Evolutionary conservation across 495 filamentous ascomycete species (phyloP).

Genomic region (Cudoniella acicularis): DNA sequence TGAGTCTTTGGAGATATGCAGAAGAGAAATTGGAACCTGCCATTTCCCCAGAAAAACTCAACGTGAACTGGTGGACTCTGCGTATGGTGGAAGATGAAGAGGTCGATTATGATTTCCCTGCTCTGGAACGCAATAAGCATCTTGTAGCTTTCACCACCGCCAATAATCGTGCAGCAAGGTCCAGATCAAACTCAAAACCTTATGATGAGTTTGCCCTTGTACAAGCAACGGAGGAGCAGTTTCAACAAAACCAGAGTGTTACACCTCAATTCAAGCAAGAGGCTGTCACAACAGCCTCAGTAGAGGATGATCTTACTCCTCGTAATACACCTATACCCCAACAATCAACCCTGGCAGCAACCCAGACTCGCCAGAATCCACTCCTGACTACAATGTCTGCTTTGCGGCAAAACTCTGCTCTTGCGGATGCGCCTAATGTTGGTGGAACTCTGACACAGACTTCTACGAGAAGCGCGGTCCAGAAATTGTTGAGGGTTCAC

Average conservation of each 20-base stretch:
- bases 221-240: conserved; percentile 71
- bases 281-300: conserved; percentile 39
- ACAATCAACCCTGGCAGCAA: conserved; percentile 24
- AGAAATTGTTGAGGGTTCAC: conserved; percentile 71
- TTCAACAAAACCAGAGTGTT: conserved; percentile 68
- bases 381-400: conserved; percentile 49
- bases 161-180: conserved; percentile 68
- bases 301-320: conserved; percentile 33
- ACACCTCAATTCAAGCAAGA: conserved; percentile 70
- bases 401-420: conserved; percentile 49
- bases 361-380: conserved; percentile 40
- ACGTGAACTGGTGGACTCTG: conserved; percentile 88
- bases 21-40: conserved; percentile 75
- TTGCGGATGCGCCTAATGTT: conserved; percentile 60
- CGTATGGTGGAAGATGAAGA: conserved; percentile 93
- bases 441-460: conserved; percentile 49
- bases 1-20: conserved; percentile 81
- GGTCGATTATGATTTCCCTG: conserved; percentile 92
- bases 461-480: conserved; percentile 67
- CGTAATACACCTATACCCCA: conserved; percentile 43
- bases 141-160: conserved; percentile 87
- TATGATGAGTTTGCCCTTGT: conserved; percentile 94
- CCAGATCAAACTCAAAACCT: conserved; percentile 71
- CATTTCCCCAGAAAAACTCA: conserved; percentile 64
- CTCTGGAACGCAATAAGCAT: conserved; percentile 72